These are phyloP conservation scores for Casuarina equisetifolia DNA, from an alignment of 306 rosid species.

Conservation along the genomic window DNA sequence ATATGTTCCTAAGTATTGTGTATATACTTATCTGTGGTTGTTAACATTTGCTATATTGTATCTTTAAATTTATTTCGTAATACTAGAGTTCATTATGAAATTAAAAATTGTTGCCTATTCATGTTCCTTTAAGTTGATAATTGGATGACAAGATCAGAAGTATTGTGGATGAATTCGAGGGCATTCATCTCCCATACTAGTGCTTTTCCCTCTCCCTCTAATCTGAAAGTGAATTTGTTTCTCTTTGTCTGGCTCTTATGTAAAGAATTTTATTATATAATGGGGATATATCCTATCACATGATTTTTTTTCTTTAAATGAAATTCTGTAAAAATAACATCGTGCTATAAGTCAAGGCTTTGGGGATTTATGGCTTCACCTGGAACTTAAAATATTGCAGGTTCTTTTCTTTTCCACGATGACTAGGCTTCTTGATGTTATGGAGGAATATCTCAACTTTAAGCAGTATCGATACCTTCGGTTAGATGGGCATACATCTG, in stretches of 20 bases:
- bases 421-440: conserved; percentile 97
- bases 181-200: background rate
- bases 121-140: background rate
- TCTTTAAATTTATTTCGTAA: no score
- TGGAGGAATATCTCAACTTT: conserved; percentile 89
- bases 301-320: background rate
- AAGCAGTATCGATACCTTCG: conserved; percentile 93
- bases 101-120: background rate
- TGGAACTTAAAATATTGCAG: conserved; percentile 40
- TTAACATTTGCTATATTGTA: no score
- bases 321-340: background rate
- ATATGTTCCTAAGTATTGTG: no score
- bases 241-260: background rate
- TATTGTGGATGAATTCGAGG: background rate
- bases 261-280: background rate
- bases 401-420: conserved; percentile 99
- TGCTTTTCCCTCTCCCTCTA: background rate
- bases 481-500: conserved; percentile 97
- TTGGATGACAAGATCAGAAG: background rate
- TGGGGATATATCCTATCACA: background rate
- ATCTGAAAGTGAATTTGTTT: background rate
- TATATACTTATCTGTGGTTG: no score
- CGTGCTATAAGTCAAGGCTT: background rate
- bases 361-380: background rate
- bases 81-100: no score